phyloP scores from a whole-genome alignment of 768 basidiomycete genomes.

The Melanogaster broomeanus region DNA sequence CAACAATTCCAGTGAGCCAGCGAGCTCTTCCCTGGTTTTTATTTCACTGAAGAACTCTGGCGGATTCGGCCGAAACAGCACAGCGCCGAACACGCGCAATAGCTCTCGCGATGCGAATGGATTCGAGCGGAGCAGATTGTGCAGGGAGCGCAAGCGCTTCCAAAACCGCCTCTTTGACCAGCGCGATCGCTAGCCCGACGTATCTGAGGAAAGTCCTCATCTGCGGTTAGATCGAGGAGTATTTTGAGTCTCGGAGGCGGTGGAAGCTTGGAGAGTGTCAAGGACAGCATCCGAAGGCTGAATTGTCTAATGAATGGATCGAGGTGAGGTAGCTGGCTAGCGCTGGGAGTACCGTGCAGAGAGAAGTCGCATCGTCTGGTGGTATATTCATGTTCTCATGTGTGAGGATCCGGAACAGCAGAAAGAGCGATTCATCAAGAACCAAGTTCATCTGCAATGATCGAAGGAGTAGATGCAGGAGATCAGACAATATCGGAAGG shows the following conservation, averaged over 20 bases:
- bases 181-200: constrained; percentile 64
- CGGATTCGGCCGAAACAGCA: constrained; percentile 59
- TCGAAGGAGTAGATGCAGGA: constrained; percentile 46
- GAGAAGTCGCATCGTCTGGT: constrained; percentile 47
- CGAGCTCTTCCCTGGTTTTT: constrained; percentile 45
- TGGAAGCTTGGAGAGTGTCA: constrained; percentile 50
- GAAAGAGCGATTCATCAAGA: constrained; percentile 61
- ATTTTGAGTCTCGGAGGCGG: constrained; percentile 52
- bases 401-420: constrained; percentile 43
- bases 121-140: constrained; percentile 25
- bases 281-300: constrained; percentile 59
- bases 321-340: constrained; percentile 64
- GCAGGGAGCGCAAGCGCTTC: constrained; percentile 43
- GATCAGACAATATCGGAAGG: constrained; percentile 14
- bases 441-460: constrained; percentile 55
- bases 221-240: constrained; percentile 52
- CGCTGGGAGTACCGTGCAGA: constrained; percentile 51
- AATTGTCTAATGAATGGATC: constrained; percentile 60
- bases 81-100: constrained; percentile 57
- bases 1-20: constrained; percentile 56
- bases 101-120: constrained; percentile 58
- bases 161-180: constrained; percentile 68
- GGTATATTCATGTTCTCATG: constrained; percentile 27
- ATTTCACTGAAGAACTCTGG: constrained; percentile 46
- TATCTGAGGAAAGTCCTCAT: constrained; percentile 62